These are phyloP conservation scores for Santalum album DNA, from an alignment of 164 flowering plant species.

Conservation along the genomic window DNA sequence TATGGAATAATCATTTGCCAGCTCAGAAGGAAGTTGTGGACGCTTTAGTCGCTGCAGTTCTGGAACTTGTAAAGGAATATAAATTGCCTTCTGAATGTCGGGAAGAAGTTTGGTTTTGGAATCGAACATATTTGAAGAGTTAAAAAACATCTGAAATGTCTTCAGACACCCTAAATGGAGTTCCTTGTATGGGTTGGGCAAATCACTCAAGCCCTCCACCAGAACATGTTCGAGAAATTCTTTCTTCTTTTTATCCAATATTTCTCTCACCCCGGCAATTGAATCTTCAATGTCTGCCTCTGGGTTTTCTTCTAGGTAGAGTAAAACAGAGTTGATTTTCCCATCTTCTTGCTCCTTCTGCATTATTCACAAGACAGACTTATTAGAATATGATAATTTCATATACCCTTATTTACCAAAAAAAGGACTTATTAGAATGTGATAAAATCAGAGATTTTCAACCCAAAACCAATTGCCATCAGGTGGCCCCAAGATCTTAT, in stretches of 20 bases:
- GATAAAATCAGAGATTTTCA: too few species aligned
- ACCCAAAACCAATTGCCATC: too few species aligned
- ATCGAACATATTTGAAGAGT: slow-evolving; percentile 25
- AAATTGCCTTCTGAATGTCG: slow-evolving; percentile 33
- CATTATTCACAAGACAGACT: background rate
- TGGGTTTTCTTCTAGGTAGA: slow-evolving; percentile 28
- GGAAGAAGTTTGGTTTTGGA: slow-evolving; percentile 17
- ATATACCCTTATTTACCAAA: too few species aligned
- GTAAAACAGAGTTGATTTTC: slow-evolving; percentile 23
- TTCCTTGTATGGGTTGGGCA: slow-evolving; percentile 17
- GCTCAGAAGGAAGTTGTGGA: background rate
- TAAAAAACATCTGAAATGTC: slow-evolving; percentile 40
- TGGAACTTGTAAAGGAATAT: slow-evolving; percentile 14
- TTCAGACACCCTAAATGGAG: slow-evolving; percentile 26
- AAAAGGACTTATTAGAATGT: too few species aligned
- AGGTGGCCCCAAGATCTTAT: too few species aligned
- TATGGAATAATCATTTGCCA: background rate
- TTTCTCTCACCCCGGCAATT: slow-evolving; percentile 13
- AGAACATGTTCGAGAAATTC: slow-evolving; percentile 29
- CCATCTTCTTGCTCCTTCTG: slow-evolving; percentile 44
- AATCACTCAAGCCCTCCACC: slow-evolving; percentile 15
- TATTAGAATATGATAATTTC: too few species aligned
- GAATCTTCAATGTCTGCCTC: slow-evolving; percentile 23
- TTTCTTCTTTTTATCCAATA: slow-evolving; percentile 19
- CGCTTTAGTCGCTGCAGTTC: background rate